Evolutionary conservation across 169 alveolate genomes (phyloP).

Genomic region (Cryptosporidium sp.): DNA sequence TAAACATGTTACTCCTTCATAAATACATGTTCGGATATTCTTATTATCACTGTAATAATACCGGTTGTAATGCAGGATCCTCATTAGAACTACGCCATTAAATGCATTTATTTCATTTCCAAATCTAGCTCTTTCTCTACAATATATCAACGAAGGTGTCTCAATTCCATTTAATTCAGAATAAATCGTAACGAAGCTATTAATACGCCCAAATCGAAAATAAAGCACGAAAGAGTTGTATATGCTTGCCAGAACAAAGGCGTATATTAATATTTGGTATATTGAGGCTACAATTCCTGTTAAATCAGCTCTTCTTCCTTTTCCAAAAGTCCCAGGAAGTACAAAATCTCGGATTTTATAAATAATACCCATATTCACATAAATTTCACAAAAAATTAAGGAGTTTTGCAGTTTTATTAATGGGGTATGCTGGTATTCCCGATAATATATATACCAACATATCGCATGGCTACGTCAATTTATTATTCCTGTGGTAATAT

Average conservation of each 20-base stretch:
- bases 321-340: conserved; percentile 72
- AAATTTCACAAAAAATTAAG: not conserved
- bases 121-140: conserved; percentile 8
- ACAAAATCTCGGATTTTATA: conserved; percentile 42
- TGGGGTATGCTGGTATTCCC: not conserved
- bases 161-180: conserved; percentile 69
- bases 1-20: conserved; percentile 35
- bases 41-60: conserved; percentile 40
- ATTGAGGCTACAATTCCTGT: conserved; percentile 59
- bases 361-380: not conserved
- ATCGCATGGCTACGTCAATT: not conserved
- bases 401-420: not conserved
- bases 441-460: not conserved
- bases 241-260: conserved; percentile 48
- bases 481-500: too few species aligned
- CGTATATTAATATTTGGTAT: conserved; percentile 48
- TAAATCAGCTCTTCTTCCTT: conserved; percentile 47
- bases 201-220: conserved; percentile 56
- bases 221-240: conserved; percentile 54
- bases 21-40: conserved; percentile 37
- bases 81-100: conserved; percentile 19
- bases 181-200: conserved; percentile 65
- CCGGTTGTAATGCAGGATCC: conserved; percentile 33
- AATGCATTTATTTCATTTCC: conserved; percentile 12
- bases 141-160: conserved; percentile 50